Evolutionary conservation across 371 early-diverging fungal genomes (phyloP).

Genomic region (Gilbertella persicaria): DNA sequence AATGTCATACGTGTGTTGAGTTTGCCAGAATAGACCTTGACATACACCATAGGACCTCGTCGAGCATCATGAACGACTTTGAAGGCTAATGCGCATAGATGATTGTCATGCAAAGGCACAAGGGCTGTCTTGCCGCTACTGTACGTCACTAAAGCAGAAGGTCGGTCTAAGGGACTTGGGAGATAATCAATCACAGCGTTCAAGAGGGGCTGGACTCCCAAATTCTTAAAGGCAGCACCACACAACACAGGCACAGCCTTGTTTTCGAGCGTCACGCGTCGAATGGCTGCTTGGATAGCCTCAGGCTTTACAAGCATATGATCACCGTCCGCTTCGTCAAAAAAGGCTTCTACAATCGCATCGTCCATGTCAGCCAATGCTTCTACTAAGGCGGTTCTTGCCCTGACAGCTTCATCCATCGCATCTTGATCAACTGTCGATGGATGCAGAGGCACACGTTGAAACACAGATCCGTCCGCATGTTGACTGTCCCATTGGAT

Average conservation of each 20-base stretch:
- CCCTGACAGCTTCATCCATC: conserved; percentile 54
- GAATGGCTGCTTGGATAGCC: conserved; percentile 68
- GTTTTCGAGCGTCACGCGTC: conserved; percentile 70
- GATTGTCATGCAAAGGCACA: conserved; percentile 45
- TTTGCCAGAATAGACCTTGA: conserved; percentile 90
- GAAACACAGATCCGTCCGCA: conserved; percentile 55
- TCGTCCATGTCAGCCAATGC: conserved; percentile 86
- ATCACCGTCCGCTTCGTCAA: conserved; percentile 70
- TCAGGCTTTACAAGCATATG: conserved; percentile 61
- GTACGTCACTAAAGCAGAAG: conserved; percentile 61
- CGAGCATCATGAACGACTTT: conserved; percentile 87
- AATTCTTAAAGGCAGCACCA: conserved; percentile 88
- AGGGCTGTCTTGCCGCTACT: conserved; percentile 33
- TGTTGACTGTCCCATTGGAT: conserved; percentile 63
- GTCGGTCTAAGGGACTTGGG: conserved; percentile 79
- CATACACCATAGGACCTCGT: conserved; percentile 89
- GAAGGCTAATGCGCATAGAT: conserved; percentile 89
- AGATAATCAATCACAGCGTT: conserved; percentile 89
- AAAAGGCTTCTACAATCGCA: conserved; percentile 77
- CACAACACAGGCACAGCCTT: conserved; percentile 85
- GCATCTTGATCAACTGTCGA: conserved; percentile 22
- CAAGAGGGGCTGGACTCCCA: conserved; percentile 91
- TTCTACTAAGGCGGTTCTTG: conserved; percentile 77
- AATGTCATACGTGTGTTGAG: conserved; percentile 69
- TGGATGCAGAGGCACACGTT: conserved; percentile 27